These are phyloP conservation scores for Asterochloris sp. DNA, from an alignment of 139 green algal genomes.

Conservation along the genomic window DNA sequence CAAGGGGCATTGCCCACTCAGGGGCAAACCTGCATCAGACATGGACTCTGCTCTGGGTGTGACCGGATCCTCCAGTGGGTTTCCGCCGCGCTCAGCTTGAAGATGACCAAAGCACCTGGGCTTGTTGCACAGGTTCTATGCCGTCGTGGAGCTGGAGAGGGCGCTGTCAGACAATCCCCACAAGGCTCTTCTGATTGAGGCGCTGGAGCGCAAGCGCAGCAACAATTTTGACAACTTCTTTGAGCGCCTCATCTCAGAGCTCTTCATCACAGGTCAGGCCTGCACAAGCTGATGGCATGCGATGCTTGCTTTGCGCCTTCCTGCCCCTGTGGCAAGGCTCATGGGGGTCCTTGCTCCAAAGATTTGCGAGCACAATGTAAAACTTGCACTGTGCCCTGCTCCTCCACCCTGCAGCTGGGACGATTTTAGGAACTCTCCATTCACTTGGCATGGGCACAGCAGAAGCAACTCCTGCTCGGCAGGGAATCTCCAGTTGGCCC, in stretches of 20 bases:
- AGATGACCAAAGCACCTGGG: too few species aligned
- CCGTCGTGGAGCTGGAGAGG: conserved; percentile 18
- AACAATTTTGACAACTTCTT: conserved; percentile 13
- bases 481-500: too few species aligned
- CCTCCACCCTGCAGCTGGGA: too few species aligned
- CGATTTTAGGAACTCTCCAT: too few species aligned
- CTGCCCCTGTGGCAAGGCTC: neutral
- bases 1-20: too few species aligned
- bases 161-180: conserved; percentile 16
- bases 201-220: conserved; percentile 15
- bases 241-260: conserved; percentile 24
- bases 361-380: neutral
- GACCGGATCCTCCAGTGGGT: too few species aligned
- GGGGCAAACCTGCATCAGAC: too few species aligned
- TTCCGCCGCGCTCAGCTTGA: too few species aligned
- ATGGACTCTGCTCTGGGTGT: too few species aligned
- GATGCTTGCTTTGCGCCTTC: neutral
- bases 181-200: conserved; percentile 20
- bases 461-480: too few species aligned
- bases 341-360: neutral
- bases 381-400: too few species aligned
- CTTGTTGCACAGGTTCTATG: conserved; percentile 10
- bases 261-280: conserved; percentile 34
- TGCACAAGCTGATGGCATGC: neutral
- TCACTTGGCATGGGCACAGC: too few species aligned